These are phyloP conservation scores for Blastobotrys serpentis DNA, from an alignment of 1,139 yeast species.

Conservation along the genomic window DNA sequence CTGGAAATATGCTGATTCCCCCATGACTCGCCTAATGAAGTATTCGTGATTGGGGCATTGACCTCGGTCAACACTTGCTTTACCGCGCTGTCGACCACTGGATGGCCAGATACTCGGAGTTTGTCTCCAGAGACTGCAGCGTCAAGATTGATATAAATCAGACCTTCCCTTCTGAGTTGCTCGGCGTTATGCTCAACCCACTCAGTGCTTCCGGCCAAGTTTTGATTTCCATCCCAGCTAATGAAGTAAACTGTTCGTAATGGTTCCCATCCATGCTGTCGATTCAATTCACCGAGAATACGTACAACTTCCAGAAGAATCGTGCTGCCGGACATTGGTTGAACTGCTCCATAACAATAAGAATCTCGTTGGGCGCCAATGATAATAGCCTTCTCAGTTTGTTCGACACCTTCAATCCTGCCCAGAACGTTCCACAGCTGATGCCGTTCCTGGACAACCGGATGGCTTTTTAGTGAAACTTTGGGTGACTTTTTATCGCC, in stretches of 20 bases:
- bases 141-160: conserved; percentile 73
- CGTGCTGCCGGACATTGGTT: conserved; percentile 75
- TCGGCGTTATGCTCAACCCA: conserved; percentile 63
- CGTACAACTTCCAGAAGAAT: conserved; percentile 70
- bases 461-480: conserved; percentile 45
- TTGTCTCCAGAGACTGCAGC: conserved; percentile 66
- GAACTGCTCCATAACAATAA: conserved; percentile 68
- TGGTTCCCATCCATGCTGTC: conserved; percentile 77
- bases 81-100: conserved; percentile 54
- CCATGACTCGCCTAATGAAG: conserved; percentile 27
- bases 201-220: conserved; percentile 80
- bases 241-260: conserved; percentile 77
- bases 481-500: conserved; percentile 42
- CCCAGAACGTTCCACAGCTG: conserved; percentile 79
- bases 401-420: conserved; percentile 77
- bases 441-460: conserved; percentile 59
- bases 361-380: conserved; percentile 88
- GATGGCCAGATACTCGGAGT: conserved; percentile 62
- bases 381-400: conserved; percentile 66
- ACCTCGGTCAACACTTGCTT: conserved; percentile 46
- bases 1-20: conserved; percentile 22
- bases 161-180: conserved; percentile 58
- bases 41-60: conserved; percentile 36
- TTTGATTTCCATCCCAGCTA: conserved; percentile 85
- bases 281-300: conserved; percentile 63